Evolutionary conservation across 2,329 filamentous ascomycete species (phyloP).

Genomic region (Thielaviopsis euricoi): DNA sequence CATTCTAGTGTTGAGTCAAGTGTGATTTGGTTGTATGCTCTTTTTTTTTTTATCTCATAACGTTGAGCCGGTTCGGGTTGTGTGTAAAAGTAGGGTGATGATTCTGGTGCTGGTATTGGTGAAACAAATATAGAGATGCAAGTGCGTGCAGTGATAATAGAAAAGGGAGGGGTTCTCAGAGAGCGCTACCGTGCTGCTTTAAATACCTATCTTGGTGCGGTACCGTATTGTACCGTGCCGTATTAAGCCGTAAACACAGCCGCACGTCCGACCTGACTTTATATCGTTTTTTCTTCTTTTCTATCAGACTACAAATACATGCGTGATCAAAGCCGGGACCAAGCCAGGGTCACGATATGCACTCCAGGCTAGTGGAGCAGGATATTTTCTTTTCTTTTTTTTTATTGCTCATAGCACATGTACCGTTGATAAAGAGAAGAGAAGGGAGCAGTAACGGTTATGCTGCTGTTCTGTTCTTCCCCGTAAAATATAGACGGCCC

Average conservation of each 20-base stretch:
- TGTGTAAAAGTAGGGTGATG: neutral
- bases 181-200: neutral
- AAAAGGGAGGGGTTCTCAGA: neutral
- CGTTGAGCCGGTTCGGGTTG: neutral
- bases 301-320: neutral
- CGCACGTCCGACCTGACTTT: neutral
- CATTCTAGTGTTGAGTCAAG: constrained; percentile 22
- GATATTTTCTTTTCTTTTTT: neutral
- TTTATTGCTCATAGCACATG: too few relatives aligned
- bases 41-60: too few relatives aligned
- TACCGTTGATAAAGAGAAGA: too few relatives aligned
- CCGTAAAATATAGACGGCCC: too few relatives aligned
- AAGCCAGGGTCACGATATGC: constrained; percentile 2
- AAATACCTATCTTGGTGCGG: neutral
- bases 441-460: too few relatives aligned
- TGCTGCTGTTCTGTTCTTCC: too few relatives aligned
- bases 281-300: neutral
- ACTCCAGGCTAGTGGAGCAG: neutral
- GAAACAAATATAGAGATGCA: neutral
- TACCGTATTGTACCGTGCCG: neutral
- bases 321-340: neutral
- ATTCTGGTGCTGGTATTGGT: neutral
- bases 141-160: neutral
- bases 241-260: neutral
- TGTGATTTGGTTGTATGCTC: neutral